Evolutionary conservation across 73 alveolate species (phyloP), one percentile per base, ranked within the genome.

Genomic region (Paraurostyla sp.): DNA sequence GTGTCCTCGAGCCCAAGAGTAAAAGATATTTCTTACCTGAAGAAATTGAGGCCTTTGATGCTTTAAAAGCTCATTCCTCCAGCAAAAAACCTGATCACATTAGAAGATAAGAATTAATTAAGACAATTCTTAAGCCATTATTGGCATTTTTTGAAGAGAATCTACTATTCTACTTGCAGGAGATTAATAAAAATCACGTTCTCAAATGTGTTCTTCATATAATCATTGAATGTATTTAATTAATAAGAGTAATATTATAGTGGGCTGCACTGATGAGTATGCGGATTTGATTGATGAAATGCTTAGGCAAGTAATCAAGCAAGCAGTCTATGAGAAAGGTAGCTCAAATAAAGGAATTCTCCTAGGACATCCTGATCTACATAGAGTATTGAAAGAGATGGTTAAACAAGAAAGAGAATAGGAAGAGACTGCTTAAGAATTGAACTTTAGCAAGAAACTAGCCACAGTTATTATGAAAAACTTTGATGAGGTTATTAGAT

Each of bases 211-310:
- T 76, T 9, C 71, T 63, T 15, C 63, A 60, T n/a, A 43, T 60
- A 1, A 29, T 68, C 46, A 49, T 73, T 35, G 86, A 80, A 18
- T 42, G 69, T 40, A 85, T 51, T n/a, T 75, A 48, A 6, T n/a
- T 13, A 33, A 33, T 0, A 7, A 38, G 0, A 48, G 58, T 4
- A 3, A 48, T 0, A 9, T 71, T 27, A 25, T 25, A 36, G 75
- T 58, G 69, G 85, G 90, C 41, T 88, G 85, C 51, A 87, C 71
- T 2, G 96, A 91, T 52, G 95, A 86, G 81, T 41, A 82, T 0
- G 94, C 89, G 73, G 97, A 93, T 29, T 63, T 94, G 65, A 58
- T 94, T 69, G 97, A 94, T 68, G 95, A 92, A 32, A 76, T 96
- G 75, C 51, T 88, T 73, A 38, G 96, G 25, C 65, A 54, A 49